Percentiles rank a stretch among this genome's conserved stretches.
phyloP scores from a whole-genome alignment of 2,329 filamentous ascomycete species.

The Phyllosticta citribraziliensis region DNA sequence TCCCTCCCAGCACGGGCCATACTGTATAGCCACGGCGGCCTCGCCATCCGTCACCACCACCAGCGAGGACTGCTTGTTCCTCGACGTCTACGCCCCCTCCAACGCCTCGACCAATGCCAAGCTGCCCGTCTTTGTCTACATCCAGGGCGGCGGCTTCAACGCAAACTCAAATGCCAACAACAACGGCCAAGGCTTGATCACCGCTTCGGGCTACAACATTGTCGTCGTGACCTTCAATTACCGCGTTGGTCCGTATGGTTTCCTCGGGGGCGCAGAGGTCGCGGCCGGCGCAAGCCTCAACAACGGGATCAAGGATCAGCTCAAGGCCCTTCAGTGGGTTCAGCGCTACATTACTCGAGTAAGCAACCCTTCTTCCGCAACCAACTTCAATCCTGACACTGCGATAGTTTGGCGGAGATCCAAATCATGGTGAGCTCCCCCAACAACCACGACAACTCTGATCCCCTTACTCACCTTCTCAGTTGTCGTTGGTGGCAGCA shows the following conservation, averaged over 20 bases:
- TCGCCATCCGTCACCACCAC: neutral
- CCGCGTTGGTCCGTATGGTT: slow-evolving; percentile 64
- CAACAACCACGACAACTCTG: neutral
- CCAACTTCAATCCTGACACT: neutral
- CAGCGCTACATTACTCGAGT: slow-evolving; percentile 50
- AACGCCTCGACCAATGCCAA: slow-evolving; percentile 39
- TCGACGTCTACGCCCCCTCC: slow-evolving; percentile 54
- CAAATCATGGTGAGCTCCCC: slow-evolving; percentile 35
- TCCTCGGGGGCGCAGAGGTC: slow-evolving; percentile 52
- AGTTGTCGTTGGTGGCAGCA: slow-evolving; percentile 59
- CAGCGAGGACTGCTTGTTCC: slow-evolving; percentile 60
- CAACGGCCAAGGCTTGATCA: slow-evolving; percentile 52
- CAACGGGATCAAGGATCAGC: slow-evolving; percentile 60
- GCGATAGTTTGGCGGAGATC: slow-evolving; percentile 57
- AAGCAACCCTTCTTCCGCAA: slow-evolving; percentile 4
- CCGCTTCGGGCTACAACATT: slow-evolving; percentile 49
- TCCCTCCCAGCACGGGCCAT: slow-evolving; percentile 5
- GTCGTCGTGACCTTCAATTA: slow-evolving; percentile 68
- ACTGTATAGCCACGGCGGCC: slow-evolving; percentile 6
- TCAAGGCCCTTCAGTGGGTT: slow-evolving; percentile 61
- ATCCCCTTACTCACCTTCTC: neutral
- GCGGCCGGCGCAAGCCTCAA: slow-evolving; percentile 46
- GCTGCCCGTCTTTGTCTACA: slow-evolving; percentile 55
- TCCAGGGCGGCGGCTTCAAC: slow-evolving; percentile 41
- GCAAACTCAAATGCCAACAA: slow-evolving; percentile 38